Evolutionary conservation across 768 basidiomycete species (phyloP).

Genomic region (Trametes coccinea): DNA sequence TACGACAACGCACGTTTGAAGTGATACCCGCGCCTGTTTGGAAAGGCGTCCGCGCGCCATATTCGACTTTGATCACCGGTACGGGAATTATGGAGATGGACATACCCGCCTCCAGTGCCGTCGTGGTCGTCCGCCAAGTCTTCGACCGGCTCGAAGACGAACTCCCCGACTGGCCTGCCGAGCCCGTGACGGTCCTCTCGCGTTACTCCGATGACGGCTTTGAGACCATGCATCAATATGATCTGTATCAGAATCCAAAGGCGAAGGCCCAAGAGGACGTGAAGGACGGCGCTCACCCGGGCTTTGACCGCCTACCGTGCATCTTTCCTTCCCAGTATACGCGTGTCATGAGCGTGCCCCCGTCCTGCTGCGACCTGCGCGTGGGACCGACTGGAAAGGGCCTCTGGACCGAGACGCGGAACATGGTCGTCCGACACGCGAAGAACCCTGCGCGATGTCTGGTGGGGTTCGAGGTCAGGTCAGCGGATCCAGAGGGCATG

Average conservation of each 20-base stretch:
- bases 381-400: conserved; percentile 36
- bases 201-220: conserved; percentile 28
- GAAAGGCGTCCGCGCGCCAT: conserved; percentile 17
- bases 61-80: background rate
- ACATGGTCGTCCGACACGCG: conserved; percentile 29
- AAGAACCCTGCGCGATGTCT: conserved; percentile 35
- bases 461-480: conserved; percentile 33
- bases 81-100: conserved; percentile 26
- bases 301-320: conserved; percentile 26
- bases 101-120: conserved; percentile 29
- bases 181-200: conserved; percentile 35
- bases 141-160: conserved; percentile 21
- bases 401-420: conserved; percentile 39
- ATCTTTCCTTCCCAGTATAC: conserved; percentile 29
- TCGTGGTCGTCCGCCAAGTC: conserved; percentile 27
- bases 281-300: background rate
- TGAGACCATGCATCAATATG: conserved; percentile 33
- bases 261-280: background rate
- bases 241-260: conserved; percentile 30
- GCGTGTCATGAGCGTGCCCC: conserved; percentile 28
- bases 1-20: conserved; percentile 31
- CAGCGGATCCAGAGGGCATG: conserved; percentile 10
- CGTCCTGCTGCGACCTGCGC: conserved; percentile 31
- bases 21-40: conserved; percentile 25
- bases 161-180: conserved; percentile 31